Evolutionary conservation across 352 stramenopile species (phyloP).

Genomic region (Phytophthora cajani): DNA sequence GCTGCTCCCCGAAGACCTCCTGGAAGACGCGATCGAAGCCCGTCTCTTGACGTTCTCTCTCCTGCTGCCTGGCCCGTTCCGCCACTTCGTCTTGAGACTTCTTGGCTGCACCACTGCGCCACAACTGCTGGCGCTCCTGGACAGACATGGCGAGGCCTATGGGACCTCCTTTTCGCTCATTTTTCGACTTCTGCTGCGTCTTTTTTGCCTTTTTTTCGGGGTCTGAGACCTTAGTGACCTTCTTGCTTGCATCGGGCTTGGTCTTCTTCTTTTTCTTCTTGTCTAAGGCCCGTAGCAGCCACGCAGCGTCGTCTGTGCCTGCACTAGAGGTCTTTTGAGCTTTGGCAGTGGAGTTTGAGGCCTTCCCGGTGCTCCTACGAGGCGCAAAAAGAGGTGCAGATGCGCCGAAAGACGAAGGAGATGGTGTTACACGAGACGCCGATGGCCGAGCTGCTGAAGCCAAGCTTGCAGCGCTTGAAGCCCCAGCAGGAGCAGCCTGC

Average conservation of each 20-base stretch:
- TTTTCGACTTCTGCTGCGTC: slow-evolving; percentile 19
- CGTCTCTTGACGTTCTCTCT: slow-evolving; percentile 43
- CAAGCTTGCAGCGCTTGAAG: slow-evolving; percentile 11
- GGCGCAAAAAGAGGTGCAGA: slow-evolving; percentile 20
- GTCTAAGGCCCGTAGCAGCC: slow-evolving; percentile 48
- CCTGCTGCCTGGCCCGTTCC: slow-evolving; percentile 31
- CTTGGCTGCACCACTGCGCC: slow-evolving; percentile 28
- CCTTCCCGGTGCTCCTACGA: slow-evolving; percentile 26
- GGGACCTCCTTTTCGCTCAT: slow-evolving; percentile 13
- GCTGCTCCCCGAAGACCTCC: slow-evolving; percentile 48
- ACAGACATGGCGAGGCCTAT: slow-evolving; percentile 26
- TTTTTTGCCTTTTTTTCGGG: slow-evolving; percentile 17
- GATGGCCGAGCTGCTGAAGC: not conserved
- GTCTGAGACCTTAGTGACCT: not conserved
- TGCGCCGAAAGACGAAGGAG: slow-evolving; percentile 1
- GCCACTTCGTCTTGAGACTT: slow-evolving; percentile 25
- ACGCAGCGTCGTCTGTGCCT: slow-evolving; percentile 34
- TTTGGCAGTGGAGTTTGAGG: slow-evolving; percentile 13
- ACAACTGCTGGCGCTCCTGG: slow-evolving; percentile 39
- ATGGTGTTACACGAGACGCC: not conserved
- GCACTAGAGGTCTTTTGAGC: slow-evolving; percentile 2
- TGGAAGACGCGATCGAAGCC: slow-evolving; percentile 64
- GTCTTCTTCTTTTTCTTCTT: slow-evolving; percentile 46
- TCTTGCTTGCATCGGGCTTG: slow-evolving; percentile 8
- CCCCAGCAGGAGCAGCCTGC: not conserved